Evolutionary conservation across 2,329 filamentous ascomycete species (phyloP).

Genomic region (Thelonectria rubi): DNA sequence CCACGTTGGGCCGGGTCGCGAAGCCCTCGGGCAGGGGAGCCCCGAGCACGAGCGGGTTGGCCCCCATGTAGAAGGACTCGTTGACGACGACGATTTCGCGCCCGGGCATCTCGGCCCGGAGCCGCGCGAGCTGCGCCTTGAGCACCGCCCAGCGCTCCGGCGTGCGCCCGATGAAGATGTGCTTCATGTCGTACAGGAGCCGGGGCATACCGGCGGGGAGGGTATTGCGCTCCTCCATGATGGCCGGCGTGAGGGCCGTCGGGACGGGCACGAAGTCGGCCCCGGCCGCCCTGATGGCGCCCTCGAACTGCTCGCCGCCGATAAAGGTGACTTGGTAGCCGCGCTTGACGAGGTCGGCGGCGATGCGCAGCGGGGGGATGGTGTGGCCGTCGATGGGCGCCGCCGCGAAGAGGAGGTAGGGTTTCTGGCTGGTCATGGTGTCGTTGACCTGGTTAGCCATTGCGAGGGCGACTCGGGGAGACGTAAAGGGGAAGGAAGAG

Average conservation of each 20-base stretch:
- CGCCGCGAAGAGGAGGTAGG: conserved; percentile 44
- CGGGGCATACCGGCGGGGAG: conserved; percentile 38
- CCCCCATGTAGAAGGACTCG: conserved; percentile 52
- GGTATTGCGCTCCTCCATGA: conserved; percentile 27
- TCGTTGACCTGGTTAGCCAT: conserved; percentile 15
- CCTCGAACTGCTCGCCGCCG: conserved; percentile 48
- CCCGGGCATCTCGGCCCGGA: conserved; percentile 44
- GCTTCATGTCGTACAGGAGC: conserved; percentile 45
- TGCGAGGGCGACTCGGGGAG: neutral
- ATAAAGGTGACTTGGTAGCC: conserved; percentile 56
- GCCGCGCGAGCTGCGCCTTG: conserved; percentile 47
- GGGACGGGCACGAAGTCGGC: conserved; percentile 46
- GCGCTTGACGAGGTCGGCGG: conserved; percentile 47
- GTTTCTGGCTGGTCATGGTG: conserved; percentile 31
- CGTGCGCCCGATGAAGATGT: conserved; percentile 41
- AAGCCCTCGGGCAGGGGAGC: conserved; percentile 51
- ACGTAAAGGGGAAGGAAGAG: neutral
- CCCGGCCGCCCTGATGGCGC: conserved; percentile 48
- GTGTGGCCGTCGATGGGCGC: conserved; percentile 46
- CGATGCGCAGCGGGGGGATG: conserved; percentile 45
- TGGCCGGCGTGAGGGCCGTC: conserved; percentile 25
- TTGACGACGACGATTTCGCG: conserved; percentile 55
- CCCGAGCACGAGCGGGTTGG: conserved; percentile 50
- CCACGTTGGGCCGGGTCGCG: conserved; percentile 45
- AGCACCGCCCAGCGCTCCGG: conserved; percentile 46